A percentile compares a stretch with the other conserved stretches of the same genome.
Conservation (phyloP, 2,329 filamentous ascomycete species). For the Alternaria gansuensis region DNA sequence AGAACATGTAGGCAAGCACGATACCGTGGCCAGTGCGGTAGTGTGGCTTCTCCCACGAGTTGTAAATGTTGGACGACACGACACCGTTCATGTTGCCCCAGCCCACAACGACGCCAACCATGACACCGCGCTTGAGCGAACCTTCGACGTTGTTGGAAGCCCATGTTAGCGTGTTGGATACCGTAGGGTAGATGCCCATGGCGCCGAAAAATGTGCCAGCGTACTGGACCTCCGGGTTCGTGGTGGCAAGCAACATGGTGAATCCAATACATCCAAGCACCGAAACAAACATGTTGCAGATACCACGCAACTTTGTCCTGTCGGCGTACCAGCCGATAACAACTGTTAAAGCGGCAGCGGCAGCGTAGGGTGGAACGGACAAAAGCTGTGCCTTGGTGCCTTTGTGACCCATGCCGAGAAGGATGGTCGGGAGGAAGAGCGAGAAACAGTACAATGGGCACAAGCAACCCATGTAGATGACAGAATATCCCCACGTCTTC, state of each 20-base stretch:
- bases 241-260: conserved; percentile 75
- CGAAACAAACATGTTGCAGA: conserved; percentile 80
- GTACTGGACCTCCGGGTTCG: conserved; percentile 75
- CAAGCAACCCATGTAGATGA: conserved; percentile 71
- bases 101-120: conserved; percentile 84
- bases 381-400: conserved; percentile 73
- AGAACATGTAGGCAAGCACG: conserved; percentile 75
- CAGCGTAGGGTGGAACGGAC: conserved; percentile 78
- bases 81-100: conserved; percentile 95
- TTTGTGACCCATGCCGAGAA: conserved; percentile 61
- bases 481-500: conserved; percentile 62
- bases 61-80: conserved; percentile 83
- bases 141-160: conserved; percentile 88
- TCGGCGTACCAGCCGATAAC: conserved; percentile 78
- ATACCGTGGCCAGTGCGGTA: conserved; percentile 79
- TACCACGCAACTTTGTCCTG: conserved; percentile 73
- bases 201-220: conserved; percentile 85
- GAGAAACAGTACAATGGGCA: conserved; percentile 53
- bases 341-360: conserved; percentile 74
- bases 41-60: conserved; percentile 65
- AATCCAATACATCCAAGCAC: conserved; percentile 80
- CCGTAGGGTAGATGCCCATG: conserved; percentile 86
- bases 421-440: conserved; percentile 59
- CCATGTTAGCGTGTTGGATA: conserved; percentile 89
- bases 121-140: conserved; percentile 91